phyloP scores from a whole-genome alignment of 169 alveolate species.

The Neospora caninum region DNA sequence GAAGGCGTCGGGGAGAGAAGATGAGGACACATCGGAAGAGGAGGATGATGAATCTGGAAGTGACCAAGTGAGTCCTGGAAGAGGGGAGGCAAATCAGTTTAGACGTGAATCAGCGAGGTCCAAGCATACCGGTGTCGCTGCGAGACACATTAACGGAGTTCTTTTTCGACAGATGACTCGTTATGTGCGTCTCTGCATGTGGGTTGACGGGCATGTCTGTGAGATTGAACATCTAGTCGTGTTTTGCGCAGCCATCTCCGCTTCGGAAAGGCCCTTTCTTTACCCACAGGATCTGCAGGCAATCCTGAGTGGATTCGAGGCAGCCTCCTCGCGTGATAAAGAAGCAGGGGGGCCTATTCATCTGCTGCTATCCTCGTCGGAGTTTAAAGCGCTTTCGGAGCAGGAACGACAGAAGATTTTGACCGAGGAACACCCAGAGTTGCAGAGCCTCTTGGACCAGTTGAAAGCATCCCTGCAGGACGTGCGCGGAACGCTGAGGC shows the following conservation, averaged over 20 bases:
- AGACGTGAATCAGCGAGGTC: no score
- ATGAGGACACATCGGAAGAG: slow-evolving; percentile 19
- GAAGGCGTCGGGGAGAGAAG: neutral
- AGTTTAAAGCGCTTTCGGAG: slow-evolving; percentile 21
- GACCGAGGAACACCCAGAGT: slow-evolving; percentile 71
- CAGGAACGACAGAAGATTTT: slow-evolving; percentile 40
- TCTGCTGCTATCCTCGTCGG: neutral
- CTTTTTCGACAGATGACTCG: no score
- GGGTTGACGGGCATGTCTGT: no score
- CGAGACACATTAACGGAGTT: no score
- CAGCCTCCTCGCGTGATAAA: neutral
- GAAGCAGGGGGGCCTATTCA: neutral
- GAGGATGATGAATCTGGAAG: slow-evolving; percentile 48
- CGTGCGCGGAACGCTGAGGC: slow-evolving; percentile 72
- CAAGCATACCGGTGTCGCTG: no score
- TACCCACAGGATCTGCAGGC: slow-evolving; percentile 45
- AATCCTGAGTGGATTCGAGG: slow-evolving; percentile 38
- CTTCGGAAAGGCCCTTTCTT: neutral
- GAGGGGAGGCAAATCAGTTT: neutral
- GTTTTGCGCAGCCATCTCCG: neutral
- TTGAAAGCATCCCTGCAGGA: slow-evolving; percentile 67
- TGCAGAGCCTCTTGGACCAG: slow-evolving; percentile 72
- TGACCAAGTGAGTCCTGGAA: neutral
- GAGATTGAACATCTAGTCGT: no score
- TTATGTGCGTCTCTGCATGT: no score